Evolutionary conservation across 2,329 filamentous ascomycete genomes (phyloP), one percentile per base, ranked within the genome.

Genomic region (Cladosporium velox): DNA sequence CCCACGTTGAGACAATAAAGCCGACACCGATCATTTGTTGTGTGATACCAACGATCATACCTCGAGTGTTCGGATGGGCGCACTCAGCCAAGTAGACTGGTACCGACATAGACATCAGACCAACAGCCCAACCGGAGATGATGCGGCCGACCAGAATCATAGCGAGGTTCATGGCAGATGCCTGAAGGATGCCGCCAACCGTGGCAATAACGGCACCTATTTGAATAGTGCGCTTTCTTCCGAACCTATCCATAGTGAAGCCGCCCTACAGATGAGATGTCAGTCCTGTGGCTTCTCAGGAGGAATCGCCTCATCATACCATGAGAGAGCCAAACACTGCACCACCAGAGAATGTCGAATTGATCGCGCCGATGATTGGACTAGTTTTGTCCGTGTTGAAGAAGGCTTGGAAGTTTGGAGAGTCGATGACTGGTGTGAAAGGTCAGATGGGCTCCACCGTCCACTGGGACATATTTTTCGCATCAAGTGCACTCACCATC

Each of bases 51-150:
- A 85, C 85, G 3, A 87, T 81, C 30, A 86, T 78, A 70, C 87
- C 87, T 70, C 87, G 82, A 63, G 84, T 86, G 2, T 83, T 83
- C 0, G 86, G 70, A 70, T 86, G 81, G 0, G 87, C 86, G 64
- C 86, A 83, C 73, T 90, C 88, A 11, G 87, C 85, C 66, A 88
- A 87, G 73, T 90, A 90, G 38, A 87, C 83, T 3, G 87, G 88
- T 2, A 89, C 85, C 3, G 84, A 85, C 73, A 86, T 87, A 21
- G 82, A 85, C 70, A 88, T 81, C 21, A 85, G 74, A 12, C 86
- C 87, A 54, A 88, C 84, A 3, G 86, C 86, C 72, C 85, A 82
- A 5, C 86, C 86, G 35, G 84, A 86, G 66, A 88, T 80, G 70
- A 88, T 84, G 12, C 88, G 84, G 0, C 87, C 86, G 8, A 83